phyloP scores from a whole-genome alignment of 2,329 filamentous ascomycete genomes.

The Sarocladiaceae sp. region DNA sequence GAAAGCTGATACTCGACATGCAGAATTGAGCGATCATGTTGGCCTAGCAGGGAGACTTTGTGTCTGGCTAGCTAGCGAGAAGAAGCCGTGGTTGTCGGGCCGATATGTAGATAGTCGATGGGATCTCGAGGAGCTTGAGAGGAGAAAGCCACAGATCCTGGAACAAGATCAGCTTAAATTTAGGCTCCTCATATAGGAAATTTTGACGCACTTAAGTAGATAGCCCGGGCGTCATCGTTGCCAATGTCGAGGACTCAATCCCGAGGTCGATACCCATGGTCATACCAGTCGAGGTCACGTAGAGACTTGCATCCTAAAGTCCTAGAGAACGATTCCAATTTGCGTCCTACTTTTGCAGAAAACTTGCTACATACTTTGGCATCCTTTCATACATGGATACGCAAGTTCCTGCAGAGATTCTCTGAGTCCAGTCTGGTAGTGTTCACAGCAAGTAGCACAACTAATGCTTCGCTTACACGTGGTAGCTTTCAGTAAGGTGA shows the following conservation, averaged over 20 bases:
- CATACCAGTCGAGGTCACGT: no score
- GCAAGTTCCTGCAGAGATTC: neutral
- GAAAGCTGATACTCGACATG: neutral
- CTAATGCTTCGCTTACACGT: no score
- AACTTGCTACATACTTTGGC: neutral
- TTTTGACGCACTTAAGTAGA: no score
- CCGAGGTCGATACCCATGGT: no score
- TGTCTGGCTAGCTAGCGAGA: slow-evolving; percentile 23
- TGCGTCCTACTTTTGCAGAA: no score
- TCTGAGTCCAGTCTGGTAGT: neutral
- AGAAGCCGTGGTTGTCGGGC: slow-evolving; percentile 30
- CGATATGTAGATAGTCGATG: slow-evolving; percentile 23
- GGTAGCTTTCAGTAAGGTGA: no score
- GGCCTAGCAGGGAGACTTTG: slow-evolving; percentile 21
- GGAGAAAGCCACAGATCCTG: slow-evolving; percentile 24
- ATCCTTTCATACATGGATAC: neutral
- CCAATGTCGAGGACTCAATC: no score
- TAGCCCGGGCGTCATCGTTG: no score
- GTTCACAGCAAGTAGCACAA: no score
- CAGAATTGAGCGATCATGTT: slow-evolving; percentile 2
- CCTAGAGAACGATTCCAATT: no score
- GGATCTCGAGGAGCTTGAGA: slow-evolving; percentile 27
- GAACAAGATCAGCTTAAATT: slow-evolving; percentile 23
- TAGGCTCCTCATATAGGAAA: no score
- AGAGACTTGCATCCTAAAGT: no score